Base-by-base conservation (phyloP, 306 rosid species). In the Urtica urens region DNA sequence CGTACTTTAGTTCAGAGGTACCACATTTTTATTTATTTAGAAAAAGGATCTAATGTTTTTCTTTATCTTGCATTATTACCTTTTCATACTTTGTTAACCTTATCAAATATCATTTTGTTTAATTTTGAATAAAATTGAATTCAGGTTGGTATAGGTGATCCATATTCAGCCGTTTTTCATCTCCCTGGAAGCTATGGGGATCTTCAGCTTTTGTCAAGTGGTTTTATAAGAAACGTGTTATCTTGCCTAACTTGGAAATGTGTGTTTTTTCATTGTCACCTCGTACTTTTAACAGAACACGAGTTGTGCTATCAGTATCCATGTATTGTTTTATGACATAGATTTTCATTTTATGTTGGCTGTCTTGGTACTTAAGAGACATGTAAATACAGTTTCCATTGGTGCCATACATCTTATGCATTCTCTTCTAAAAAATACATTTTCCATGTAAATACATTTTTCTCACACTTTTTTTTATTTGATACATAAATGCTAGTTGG, bases 1-100 rank as follows among this genome's bases (percentile, higher is more conserved):
- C 94, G 26, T 94, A 83, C 83, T 81, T 88, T 75, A 69, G 83
- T 60, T 74, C 88, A 48, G 50, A 72, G 96, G 94, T 81, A 86
- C 53, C 51, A 34, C n/a, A 23, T 52, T 46, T 57, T 44, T 23
- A 45, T 26, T 20, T 18, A 26, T 46, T 38, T 28, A 39, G n/a
- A 19, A 8, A 19, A 6, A 16, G 10, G 10, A 13, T 26, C 6
- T 3, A 2, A 3, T 31, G 10, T 17, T n/a, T 7, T 17, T n/a
- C 10, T 23, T 50, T 13, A 19, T 7, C 33, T 50, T 28, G 33
- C 33, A 20, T 7, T 17, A 10, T 26, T 15, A 30, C 33, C 26
- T 14, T 46, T 21, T 45, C 26, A 13, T 22, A 23, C 4, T 18
- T 1, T 43, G n/a, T n/a, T n/a, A n/a, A n/a, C n/a, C n/a, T n/a